Percentiles rank a stretch among this genome's conserved stretches.
Conservation (phyloP, 225 moss, liverwort and hornwort genomes). For the Straminergon stramineum region DNA sequence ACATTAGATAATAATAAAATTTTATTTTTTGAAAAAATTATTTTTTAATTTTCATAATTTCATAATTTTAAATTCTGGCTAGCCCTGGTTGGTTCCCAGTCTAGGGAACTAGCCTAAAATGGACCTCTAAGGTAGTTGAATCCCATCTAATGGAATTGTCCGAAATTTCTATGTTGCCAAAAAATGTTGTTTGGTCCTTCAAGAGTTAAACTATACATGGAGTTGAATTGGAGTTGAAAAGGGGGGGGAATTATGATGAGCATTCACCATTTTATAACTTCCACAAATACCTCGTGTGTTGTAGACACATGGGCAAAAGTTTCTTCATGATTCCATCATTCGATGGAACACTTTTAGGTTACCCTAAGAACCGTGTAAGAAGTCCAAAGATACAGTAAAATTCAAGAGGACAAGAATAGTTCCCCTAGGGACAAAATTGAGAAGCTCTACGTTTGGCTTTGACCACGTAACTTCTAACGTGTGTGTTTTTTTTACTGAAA, state of each 20-base stretch:
- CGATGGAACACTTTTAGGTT: neutral
- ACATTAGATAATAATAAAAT: too few species aligned
- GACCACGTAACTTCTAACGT: too few species aligned
- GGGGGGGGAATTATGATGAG: neutral
- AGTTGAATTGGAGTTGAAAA: neutral
- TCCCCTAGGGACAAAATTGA: fast-evolving
- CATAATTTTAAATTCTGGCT: too few species aligned
- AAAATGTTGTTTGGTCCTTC: too few species aligned
- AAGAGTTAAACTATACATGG: fast-evolving
- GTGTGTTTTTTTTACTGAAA: neutral
- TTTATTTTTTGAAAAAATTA: too few species aligned
- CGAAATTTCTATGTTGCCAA: too few species aligned
- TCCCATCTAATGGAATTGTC: too few species aligned
- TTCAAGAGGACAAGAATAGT: neutral
- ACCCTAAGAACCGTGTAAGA: fast-evolving
- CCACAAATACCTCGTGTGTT: fast-evolving
- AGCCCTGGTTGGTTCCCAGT: too few species aligned
- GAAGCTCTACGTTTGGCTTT: neutral
- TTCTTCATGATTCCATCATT: neutral
- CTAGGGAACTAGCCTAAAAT: too few species aligned
- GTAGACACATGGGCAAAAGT: neutral
- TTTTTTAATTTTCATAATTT: too few species aligned
- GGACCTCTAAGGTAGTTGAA: too few species aligned
- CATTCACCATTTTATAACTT: neutral
- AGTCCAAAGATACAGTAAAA: neutral